Evolutionary conservation across 495 filamentous ascomycete genomes (phyloP), one percentile per base, ranked within the genome.

Genomic region (Arthonia radiata): DNA sequence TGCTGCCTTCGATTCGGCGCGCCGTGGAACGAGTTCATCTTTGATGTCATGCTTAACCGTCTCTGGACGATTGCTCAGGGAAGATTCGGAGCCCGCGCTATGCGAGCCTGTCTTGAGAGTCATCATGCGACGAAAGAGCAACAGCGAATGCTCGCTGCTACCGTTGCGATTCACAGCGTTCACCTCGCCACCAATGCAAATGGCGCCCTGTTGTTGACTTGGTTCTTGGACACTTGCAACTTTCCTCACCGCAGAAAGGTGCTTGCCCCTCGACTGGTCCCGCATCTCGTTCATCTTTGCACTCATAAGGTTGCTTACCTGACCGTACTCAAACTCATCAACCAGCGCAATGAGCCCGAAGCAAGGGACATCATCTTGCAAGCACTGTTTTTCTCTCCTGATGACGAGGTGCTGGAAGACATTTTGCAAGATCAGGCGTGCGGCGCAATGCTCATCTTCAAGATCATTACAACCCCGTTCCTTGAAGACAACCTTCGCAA

Each of bases 221-320:
- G 86, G 86, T 90, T 93, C 62, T 58, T 97, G 27, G 86, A 97
- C 44, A 97, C 89, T 2, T 97, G 86, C 60, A 93, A 71, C 16
- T 92, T 94, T 56, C 78, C 82, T 29, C 67, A 71, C 34, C 72
- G 86, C 31, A 75, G 89, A 30, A 86, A 75, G 10, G 83, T 93
- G 13, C 66, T 97, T 15, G 81, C 86, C 16, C 86, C 86, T 17
- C 63, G 80, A 40, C 70, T 97, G 16, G 77, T 97, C 24, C 83
- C 86, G 27, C 80, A 94, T 37, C 56, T 97, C n/a, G 83, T 92
- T 17, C 81, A 92, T 43, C 64, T 97, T 4, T 93, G 86, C 56
- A 94, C 86, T 0, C 86, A 97, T 54, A 97, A 97, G 56, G 86
- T 97, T 33, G 86, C 86, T 0, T 97, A 94, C 37, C 58, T 94